Evolutionary conservation across 257 asterid species (phyloP).

Genomic region (Fraxinus excelsior): DNA sequence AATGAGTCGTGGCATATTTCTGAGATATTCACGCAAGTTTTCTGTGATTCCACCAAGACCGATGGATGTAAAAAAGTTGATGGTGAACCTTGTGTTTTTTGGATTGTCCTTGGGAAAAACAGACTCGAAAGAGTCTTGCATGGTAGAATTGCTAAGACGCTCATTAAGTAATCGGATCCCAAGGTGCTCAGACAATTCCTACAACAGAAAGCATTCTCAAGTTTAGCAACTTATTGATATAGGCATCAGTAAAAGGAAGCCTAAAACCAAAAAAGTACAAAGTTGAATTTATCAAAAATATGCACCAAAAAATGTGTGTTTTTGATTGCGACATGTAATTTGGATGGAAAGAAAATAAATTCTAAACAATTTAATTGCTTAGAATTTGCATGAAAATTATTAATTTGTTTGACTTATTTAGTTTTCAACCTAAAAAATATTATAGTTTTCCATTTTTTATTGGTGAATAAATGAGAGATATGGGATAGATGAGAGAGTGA

Average conservation of each 20-base stretch:
- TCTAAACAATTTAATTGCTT: too few relatives aligned
- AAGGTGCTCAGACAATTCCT: slow-evolving; percentile 91
- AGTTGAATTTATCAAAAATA: neutral
- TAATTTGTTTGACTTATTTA: too few relatives aligned
- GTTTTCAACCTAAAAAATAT: too few relatives aligned
- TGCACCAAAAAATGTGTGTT: neutral
- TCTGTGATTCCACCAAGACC: slow-evolving; percentile 92
- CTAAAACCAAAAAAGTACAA: slow-evolving; percentile 6
- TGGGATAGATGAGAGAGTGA: too few relatives aligned
- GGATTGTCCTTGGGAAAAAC: slow-evolving; percentile 89
- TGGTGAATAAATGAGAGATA: too few relatives aligned
- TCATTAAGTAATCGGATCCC: slow-evolving; percentile 77
- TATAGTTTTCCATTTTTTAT: too few relatives aligned
- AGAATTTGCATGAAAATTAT: too few relatives aligned
- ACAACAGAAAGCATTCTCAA: slow-evolving; percentile 21
- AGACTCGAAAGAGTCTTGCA: slow-evolving; percentile 83
- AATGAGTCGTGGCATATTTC: slow-evolving; percentile 86
- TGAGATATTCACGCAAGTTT: slow-evolving; percentile 74
- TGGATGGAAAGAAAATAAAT: too few relatives aligned
- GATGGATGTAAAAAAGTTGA: slow-evolving; percentile 87
- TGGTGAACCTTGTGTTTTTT: slow-evolving; percentile 78
- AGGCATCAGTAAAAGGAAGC: neutral
- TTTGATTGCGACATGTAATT: too few relatives aligned
- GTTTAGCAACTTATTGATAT: neutral
- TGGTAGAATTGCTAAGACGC: slow-evolving; percentile 66